These are phyloP conservation scores for Canna indica DNA, from an alignment of 176 grass and related monocot genomes.

Conservation along the genomic window DNA sequence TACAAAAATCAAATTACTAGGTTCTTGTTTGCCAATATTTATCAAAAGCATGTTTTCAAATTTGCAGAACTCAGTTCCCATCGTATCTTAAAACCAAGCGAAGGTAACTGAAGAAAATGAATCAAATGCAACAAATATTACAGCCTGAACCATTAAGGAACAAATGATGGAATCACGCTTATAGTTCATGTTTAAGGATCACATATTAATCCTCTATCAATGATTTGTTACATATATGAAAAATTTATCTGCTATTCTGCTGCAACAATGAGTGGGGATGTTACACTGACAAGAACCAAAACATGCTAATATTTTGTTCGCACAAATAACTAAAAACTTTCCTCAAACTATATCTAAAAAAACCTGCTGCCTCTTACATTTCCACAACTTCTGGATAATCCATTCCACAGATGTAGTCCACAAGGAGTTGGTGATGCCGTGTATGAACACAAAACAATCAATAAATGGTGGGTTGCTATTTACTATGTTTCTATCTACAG, in stretches of 20 bases:
- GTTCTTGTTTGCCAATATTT: too few species aligned
- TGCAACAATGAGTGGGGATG: not conserved
- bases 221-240: not conserved
- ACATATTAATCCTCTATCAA: not conserved
- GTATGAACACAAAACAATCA: constrained; percentile 68
- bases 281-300: not conserved
- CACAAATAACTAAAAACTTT: not conserved
- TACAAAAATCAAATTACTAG: too few species aligned
- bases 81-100: too few species aligned
- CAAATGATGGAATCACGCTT: not conserved
- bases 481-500: constrained; percentile 91
- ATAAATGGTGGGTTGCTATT: constrained; percentile 80
- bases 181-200: not conserved
- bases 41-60: too few species aligned
- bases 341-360: constrained; percentile 1
- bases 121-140: not conserved
- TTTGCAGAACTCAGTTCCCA: too few species aligned
- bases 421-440: constrained; percentile 11
- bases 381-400: not conserved
- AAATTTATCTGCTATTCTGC: not conserved
- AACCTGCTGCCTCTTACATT: constrained; percentile 10
- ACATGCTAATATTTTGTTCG: not conserved
- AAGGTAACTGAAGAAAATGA: too few species aligned
- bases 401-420: not conserved
- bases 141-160: not conserved